A percentile compares a stretch with the other conserved stretches of the same genome.
phyloP scores from a whole-genome alignment of 2,329 filamentous ascomycete species.

The Epicoccum sorghinum region DNA sequence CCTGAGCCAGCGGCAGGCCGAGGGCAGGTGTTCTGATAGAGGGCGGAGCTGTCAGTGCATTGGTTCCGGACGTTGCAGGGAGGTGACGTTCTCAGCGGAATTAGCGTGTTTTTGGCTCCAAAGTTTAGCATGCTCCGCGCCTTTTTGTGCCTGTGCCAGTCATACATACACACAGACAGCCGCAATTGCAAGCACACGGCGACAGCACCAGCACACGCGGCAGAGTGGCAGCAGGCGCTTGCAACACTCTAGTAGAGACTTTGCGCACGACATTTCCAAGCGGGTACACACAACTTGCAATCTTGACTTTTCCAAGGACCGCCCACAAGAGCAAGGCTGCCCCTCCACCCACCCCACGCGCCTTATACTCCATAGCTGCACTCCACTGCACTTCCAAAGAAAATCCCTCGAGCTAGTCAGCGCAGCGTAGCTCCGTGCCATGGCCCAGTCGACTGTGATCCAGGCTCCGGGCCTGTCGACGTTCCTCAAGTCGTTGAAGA shows the following conservation, averaged over 20 bases:
- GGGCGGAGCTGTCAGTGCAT: conserved; percentile 15
- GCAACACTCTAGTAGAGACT: background rate
- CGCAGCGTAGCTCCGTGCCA: conserved; percentile 6
- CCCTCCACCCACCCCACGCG: conserved; percentile 29
- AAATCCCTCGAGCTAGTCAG: background rate
- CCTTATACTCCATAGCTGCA: conserved; percentile 19
- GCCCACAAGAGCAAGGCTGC: conserved; percentile 9
- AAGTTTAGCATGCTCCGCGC: conserved; percentile 1
- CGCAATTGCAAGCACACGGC: background rate
- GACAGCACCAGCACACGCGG: background rate
- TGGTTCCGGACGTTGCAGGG: conserved; percentile 10
- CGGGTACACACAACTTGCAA: background rate
- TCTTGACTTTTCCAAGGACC: background rate
- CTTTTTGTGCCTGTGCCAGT: no score
- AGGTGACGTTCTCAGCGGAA: conserved; percentile 8
- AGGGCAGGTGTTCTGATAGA: conserved; percentile 10
- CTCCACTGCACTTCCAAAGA: background rate
- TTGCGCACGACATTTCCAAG: background rate
- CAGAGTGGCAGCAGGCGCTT: background rate
- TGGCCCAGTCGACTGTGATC: conserved; percentile 37
- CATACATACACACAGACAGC: background rate
- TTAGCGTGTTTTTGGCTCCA: conserved; percentile 9
- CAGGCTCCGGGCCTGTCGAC: conserved; percentile 75
- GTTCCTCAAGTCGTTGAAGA: conserved; percentile 76
- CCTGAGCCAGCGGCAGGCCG: conserved; percentile 18